A percentile compares a stretch with the other conserved stretches of the same genome.
Conservation (phyloP, 2,329 filamentous ascomycete genomes). For the Trichoderma arundinaceum region DNA sequence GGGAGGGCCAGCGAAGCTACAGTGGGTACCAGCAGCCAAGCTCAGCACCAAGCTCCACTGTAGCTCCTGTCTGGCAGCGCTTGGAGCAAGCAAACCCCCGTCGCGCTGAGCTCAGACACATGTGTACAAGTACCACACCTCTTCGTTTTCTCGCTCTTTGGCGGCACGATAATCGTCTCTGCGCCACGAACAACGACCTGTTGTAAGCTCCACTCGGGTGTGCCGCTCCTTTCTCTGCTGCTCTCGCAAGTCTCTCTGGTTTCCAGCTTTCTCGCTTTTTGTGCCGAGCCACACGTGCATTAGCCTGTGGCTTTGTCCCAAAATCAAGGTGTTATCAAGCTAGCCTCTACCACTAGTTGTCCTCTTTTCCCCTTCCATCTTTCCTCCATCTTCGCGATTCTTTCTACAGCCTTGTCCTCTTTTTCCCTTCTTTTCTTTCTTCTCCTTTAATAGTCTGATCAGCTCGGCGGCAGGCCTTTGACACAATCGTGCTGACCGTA, state of each 20-base stretch:
- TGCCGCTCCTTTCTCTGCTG: neutral
- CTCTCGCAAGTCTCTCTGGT: neutral
- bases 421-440: neutral
- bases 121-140: neutral
- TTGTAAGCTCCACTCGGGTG: constrained; percentile 23
- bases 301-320: constrained; percentile 27
- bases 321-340: constrained; percentile 15
- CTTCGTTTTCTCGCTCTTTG: too few species aligned
- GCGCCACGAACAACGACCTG: constrained; percentile 26
- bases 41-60: constrained; percentile 23
- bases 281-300: constrained; percentile 32
- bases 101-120: constrained; percentile 26
- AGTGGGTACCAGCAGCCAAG: constrained; percentile 21
- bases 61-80: constrained; percentile 22
- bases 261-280: constrained; percentile 15
- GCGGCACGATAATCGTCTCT: neutral
- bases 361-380: constrained; percentile 18
- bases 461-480: constrained; percentile 4
- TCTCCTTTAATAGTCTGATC: constrained; percentile 4
- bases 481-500: constrained; percentile 14
- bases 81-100: constrained; percentile 3
- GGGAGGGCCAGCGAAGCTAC: constrained; percentile 25
- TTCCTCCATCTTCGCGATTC: constrained; percentile 13
- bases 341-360: constrained; percentile 23
- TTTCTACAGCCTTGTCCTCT: constrained; percentile 20